A percentile compares a stretch with the other conserved stretches of the same genome.
phyloP scores from a whole-genome alignment of 1,284 basidiomycete genomes.

The Ustilago trichophora region DNA sequence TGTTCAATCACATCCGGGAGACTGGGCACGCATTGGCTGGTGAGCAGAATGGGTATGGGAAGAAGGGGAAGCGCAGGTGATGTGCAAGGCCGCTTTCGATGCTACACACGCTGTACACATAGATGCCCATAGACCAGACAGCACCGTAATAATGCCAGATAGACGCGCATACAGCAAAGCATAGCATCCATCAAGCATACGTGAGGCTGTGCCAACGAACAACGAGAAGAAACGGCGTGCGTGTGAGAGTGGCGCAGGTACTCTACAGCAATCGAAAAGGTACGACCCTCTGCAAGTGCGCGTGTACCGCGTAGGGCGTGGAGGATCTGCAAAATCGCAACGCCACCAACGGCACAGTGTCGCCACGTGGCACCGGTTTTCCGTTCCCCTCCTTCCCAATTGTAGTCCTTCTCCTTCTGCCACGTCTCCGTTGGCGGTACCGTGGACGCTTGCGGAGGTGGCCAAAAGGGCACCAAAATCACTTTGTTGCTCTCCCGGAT shows the following conservation, averaged over 20 bases:
- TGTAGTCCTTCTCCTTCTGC: neutral
- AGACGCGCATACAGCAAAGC: too few species aligned
- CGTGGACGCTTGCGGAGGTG: slow-evolving; percentile 1
- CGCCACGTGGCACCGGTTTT: slow-evolving; percentile 10
- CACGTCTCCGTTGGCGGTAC: too few species aligned
- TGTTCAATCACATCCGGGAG: slow-evolving; percentile 79
- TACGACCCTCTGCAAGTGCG: too few species aligned
- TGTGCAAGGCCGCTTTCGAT: too few species aligned
- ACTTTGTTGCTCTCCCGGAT: neutral
- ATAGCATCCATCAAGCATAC: too few species aligned
- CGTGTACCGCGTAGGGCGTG: slow-evolving; percentile 10
- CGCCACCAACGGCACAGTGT: slow-evolving; percentile 12
- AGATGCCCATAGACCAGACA: neutral
- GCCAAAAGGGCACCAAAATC: neutral
- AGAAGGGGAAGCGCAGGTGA: slow-evolving; percentile 22
- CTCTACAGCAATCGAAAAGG: too few species aligned
- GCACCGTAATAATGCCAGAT: too few species aligned
- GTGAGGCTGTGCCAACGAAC: too few species aligned
- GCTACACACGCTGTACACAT: neutral
- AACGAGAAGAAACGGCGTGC: too few species aligned
- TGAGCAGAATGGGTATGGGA: slow-evolving; percentile 9
- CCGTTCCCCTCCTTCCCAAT: neutral
- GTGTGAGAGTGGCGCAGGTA: too few species aligned
- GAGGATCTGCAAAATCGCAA: neutral
- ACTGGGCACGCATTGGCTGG: slow-evolving; percentile 77